Conservation (phyloP, 371 early-diverging fungal species). For the Mucor piriformis region DNA sequence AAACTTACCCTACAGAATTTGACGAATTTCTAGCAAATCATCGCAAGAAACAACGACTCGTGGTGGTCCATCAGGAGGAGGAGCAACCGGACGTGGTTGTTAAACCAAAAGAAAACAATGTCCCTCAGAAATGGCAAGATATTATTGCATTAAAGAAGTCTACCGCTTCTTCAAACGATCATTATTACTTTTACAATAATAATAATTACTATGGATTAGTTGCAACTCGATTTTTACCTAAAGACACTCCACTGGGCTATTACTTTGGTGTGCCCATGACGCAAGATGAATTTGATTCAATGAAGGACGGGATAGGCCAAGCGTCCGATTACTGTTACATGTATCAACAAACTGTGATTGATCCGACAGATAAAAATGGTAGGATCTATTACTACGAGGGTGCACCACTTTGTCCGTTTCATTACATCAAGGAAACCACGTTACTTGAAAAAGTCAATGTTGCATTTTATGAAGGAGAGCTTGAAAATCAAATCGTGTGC, state of each 20-base stretch:
- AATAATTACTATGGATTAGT: not conserved
- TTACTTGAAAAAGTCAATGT: conserved; percentile 58
- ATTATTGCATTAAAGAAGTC: not conserved
- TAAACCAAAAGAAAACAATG: too few species aligned
- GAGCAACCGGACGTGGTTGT: not conserved
- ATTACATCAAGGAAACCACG: conserved; percentile 80
- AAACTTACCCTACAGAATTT: conserved; percentile 30
- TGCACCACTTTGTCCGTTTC: conserved; percentile 79
- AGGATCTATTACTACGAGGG: conserved; percentile 67
- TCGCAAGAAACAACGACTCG: conserved; percentile 17
- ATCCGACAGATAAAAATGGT: conserved; percentile 82
- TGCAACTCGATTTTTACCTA: conserved; percentile 70
- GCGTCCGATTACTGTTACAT: conserved; percentile 52
- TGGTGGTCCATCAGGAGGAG: not conserved
- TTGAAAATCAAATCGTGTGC: conserved; percentile 82
- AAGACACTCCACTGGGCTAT: conserved; percentile 77
- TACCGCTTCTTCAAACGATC: not conserved
- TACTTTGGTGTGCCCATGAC: conserved; percentile 93
- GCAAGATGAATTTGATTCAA: conserved; percentile 83
- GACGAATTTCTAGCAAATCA: conserved; percentile 37
- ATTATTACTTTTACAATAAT: not conserved
- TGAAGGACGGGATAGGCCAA: conserved; percentile 72
- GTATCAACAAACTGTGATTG: conserved; percentile 82
- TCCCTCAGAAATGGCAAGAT: conserved; percentile 51
- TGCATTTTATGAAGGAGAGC: conserved; percentile 70